phyloP scores from a whole-genome alignment of 78 protist species.

The Anaeramoeba ignava region DNA sequence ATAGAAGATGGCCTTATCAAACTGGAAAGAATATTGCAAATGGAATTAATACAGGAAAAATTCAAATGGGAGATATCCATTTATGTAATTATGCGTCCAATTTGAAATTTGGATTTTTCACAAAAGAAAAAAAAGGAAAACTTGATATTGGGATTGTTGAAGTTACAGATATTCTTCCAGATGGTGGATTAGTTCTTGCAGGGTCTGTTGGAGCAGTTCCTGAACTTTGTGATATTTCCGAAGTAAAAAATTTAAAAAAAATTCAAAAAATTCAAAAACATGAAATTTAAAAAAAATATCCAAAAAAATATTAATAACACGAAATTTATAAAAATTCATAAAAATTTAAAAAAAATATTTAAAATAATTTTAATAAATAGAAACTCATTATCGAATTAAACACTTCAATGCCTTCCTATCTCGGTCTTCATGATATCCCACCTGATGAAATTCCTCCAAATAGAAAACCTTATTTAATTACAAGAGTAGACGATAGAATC shows the following conservation, averaged over 20 bases:
- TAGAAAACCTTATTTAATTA: neutral
- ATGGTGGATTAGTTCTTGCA: constrained; percentile 47
- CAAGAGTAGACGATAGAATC: constrained; percentile 22
- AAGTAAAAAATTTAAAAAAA: too few relatives aligned
- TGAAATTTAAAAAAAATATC: too few relatives aligned
- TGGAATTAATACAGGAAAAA: neutral
- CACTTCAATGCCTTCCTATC: constrained; percentile 46
- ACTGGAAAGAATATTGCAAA: neutral
- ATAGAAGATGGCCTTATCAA: neutral
- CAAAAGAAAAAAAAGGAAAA: neutral
- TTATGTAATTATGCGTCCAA: neutral
- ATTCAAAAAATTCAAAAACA: too few relatives aligned
- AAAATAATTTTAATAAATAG: too few relatives aligned
- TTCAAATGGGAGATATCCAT: neutral
- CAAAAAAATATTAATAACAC: too few relatives aligned
- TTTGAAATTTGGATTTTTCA: neutral
- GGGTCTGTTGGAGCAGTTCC: constrained; percentile 44
- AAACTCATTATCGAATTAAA: constrained; percentile 52
- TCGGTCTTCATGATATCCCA: constrained; percentile 49
- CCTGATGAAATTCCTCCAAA: constrained; percentile 12
- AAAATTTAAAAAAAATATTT: too few relatives aligned
- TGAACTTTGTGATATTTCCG: constrained; percentile 36
- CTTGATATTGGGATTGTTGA: constrained; percentile 51
- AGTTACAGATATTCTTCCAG: constrained; percentile 49
- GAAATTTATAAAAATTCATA: too few relatives aligned